Percentiles rank a stretch among this genome's conserved stretches.
These are phyloP conservation scores for Mortierella alpina DNA, from an alignment of 192 early-diverging fungal species.

Conservation along the genomic window DNA sequence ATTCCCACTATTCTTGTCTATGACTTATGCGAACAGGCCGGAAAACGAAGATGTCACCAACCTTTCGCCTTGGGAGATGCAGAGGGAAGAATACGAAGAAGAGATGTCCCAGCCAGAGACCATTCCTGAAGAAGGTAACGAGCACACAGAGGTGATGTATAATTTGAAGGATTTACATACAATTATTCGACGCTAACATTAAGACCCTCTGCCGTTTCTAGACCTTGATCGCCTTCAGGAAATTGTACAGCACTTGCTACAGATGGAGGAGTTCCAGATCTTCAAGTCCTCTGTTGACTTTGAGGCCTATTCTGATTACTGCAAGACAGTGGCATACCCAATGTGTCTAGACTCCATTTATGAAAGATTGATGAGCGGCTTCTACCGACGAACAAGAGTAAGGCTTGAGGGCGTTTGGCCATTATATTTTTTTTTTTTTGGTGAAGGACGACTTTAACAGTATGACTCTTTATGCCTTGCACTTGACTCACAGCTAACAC, in stretches of 20 bases:
- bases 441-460: neutral
- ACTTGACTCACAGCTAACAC: neutral
- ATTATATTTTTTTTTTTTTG: neutral
- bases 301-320: slow-evolving; percentile 70
- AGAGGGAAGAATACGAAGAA: slow-evolving; percentile 42
- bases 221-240: slow-evolving; percentile 53
- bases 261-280: slow-evolving; percentile 58
- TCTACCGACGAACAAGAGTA: slow-evolving; percentile 71
- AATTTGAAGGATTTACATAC: neutral
- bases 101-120: slow-evolving; percentile 16
- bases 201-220: slow-evolving; percentile 13
- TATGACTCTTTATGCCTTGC: neutral
- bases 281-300: slow-evolving; percentile 75
- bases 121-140: slow-evolving; percentile 62
- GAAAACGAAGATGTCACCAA: slow-evolving; percentile 36
- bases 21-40: slow-evolving; percentile 31
- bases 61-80: slow-evolving; percentile 54
- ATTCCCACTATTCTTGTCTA: neutral
- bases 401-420: neutral
- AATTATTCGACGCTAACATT: neutral
- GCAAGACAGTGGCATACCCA: slow-evolving; percentile 73
- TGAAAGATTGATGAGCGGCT: slow-evolving; percentile 65
- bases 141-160: neutral
- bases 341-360: slow-evolving; percentile 73
- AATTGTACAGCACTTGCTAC: slow-evolving; percentile 56